Percentiles rank a stretch among this genome's conserved stretches.
These are phyloP conservation scores for Candida ficus DNA, from an alignment of 805 yeast species.

Conservation along the genomic window DNA sequence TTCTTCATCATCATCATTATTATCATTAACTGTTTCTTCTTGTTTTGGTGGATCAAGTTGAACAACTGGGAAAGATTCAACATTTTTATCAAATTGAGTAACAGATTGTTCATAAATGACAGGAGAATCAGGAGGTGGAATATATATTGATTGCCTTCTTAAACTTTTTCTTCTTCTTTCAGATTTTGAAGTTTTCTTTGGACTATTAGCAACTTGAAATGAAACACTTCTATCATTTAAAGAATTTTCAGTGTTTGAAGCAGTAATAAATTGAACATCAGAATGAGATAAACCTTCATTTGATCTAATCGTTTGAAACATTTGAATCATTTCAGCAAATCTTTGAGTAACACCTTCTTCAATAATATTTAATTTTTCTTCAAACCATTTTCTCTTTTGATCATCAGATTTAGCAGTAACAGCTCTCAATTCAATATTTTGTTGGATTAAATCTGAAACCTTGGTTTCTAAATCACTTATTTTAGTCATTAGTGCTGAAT, in stretches of 20 bases:
- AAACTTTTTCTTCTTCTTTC: slow-evolving; percentile 34
- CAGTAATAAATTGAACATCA: slow-evolving; percentile 10
- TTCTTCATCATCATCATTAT: too few relatives aligned
- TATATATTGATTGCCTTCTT: slow-evolving; percentile 36
- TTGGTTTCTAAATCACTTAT: slow-evolving; percentile 49
- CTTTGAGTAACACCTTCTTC: slow-evolving; percentile 38
- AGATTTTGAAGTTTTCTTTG: slow-evolving; percentile 16
- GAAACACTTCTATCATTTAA: slow-evolving; percentile 23
- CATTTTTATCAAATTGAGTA: slow-evolving; percentile 6
- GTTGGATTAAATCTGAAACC: slow-evolving; percentile 43
- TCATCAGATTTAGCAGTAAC: slow-evolving; percentile 27
- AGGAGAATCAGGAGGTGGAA: slow-evolving; percentile 23
- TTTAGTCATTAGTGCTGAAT: slow-evolving; percentile 45
- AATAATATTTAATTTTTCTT: slow-evolving; percentile 32
- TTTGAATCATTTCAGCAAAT: slow-evolving; percentile 40
- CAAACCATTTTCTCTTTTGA: slow-evolving; percentile 30
- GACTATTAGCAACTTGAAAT: slow-evolving; percentile 21
- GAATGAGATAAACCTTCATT: slow-evolving; percentile 33
- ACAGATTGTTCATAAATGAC: slow-evolving; percentile 2
- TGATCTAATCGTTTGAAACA: slow-evolving; percentile 36
- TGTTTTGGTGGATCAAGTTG: background rate
- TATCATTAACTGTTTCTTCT: too few relatives aligned
- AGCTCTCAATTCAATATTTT: slow-evolving; percentile 41
- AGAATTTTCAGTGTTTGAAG: slow-evolving; percentile 1
- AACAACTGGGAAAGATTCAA: background rate